Evolutionary conservation across 108 stramenopile species (phyloP).

Genomic region (Nitzschia sp.): DNA sequence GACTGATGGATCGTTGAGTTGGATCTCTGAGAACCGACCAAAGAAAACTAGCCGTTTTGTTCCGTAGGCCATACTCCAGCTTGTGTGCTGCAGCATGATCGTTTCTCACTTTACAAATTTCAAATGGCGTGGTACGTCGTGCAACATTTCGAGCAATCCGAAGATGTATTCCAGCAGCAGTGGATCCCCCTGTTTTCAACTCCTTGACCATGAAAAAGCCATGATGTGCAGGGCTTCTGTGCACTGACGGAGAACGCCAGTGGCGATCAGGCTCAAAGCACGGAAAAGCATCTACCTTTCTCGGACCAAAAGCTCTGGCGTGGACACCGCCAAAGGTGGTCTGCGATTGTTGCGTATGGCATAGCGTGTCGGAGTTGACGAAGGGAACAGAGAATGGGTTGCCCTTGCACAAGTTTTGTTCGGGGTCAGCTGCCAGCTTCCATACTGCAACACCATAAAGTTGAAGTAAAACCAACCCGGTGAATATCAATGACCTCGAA

Average conservation of each 20-base stretch:
- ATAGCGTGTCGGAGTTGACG: no score
- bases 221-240: conserved; percentile 13
- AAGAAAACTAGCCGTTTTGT: conserved; percentile 13
- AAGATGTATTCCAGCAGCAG: conserved; percentile 32
- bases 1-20: conserved; percentile 27
- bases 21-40: conserved; percentile 42
- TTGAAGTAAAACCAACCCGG: no score
- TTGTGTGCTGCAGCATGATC: conserved; percentile 4
- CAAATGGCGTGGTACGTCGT: not conserved
- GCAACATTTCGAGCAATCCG: conserved; percentile 44
- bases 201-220: conserved; percentile 40
- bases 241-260: not conserved
- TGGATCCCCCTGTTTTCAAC: conserved; percentile 33
- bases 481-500: no score
- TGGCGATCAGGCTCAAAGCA: conserved; percentile 5
- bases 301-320: conserved; percentile 1
- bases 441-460: no score
- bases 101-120: conserved; percentile 2
- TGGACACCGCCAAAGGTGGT: not conserved
- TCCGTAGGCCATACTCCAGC: conserved; percentile 16
- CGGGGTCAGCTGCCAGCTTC: no score
- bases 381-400: no score
- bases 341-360: no score
- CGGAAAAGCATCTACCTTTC: not conserved
- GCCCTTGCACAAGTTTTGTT: no score